Percentiles rank a stretch among this genome's conserved stretches.
Conservation (phyloP, 305 asterid genomes). For the Fraxinus baroniana region DNA sequence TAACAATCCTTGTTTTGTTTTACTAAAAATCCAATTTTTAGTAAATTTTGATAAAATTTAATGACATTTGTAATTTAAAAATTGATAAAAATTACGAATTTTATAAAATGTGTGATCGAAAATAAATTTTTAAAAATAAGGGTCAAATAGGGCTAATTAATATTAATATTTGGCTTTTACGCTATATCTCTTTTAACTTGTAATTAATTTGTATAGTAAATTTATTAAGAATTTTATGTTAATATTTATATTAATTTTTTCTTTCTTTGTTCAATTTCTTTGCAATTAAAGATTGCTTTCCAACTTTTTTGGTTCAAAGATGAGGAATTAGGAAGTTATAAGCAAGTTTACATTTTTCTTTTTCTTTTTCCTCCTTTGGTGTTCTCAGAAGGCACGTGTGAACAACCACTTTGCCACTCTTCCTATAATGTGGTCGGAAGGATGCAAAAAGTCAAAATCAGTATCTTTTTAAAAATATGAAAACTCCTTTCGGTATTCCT, state of each 20-base stretch:
- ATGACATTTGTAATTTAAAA: background rate
- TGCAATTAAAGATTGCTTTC: background rate
- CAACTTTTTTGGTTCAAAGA: background rate
- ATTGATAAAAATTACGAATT: background rate
- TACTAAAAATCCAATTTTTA: background rate
- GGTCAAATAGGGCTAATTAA: background rate
- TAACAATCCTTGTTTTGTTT: background rate
- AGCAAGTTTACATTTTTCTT: background rate
- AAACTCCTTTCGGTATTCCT: background rate
- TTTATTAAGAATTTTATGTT: too few relatives aligned
- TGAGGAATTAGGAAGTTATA: background rate
- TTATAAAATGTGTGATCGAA: background rate
- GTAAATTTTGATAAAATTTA: background rate
- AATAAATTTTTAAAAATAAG: background rate
- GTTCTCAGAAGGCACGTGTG: background rate
- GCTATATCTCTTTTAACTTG: background rate
- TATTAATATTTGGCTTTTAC: background rate
- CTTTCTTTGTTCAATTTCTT: background rate
- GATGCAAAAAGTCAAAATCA: background rate
- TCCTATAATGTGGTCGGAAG: background rate
- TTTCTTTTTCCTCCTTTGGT: background rate
- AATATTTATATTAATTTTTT: too few relatives aligned
- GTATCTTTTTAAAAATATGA: background rate
- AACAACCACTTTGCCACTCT: background rate
- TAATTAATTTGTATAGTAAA: background rate